phyloP scores from a whole-genome alignment of 2,329 filamentous ascomycete species.

The Plectosphaerella cucumerina region DNA sequence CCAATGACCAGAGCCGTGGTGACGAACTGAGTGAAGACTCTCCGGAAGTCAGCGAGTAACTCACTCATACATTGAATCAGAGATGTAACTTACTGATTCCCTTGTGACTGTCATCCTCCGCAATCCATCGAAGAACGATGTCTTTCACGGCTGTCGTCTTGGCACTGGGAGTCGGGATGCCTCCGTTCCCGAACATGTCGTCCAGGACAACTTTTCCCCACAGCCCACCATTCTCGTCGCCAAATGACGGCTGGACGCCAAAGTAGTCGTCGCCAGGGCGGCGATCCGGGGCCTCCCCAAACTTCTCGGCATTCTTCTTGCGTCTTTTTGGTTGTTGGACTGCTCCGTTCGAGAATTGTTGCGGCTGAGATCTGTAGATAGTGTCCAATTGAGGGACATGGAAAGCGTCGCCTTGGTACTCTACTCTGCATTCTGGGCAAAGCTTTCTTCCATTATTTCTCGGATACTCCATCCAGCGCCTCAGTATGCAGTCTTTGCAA shows the following conservation, averaged over 20 bases:
- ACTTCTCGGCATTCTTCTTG: neutral
- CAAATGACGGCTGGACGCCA: slow-evolving; percentile 5
- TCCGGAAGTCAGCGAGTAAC: neutral
- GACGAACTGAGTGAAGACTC: slow-evolving; percentile 33
- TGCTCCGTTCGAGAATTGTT: neutral
- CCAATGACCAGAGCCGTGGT: slow-evolving; percentile 28
- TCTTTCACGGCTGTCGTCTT: slow-evolving; percentile 26
- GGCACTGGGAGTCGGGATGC: slow-evolving; percentile 18
- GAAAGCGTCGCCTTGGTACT: neutral
- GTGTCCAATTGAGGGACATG: no score
- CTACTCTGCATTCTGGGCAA: neutral
- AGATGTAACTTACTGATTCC: slow-evolving; percentile 27
- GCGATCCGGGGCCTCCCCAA: neutral
- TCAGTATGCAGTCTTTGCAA: slow-evolving; percentile 19
- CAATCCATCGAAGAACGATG: slow-evolving; percentile 25
- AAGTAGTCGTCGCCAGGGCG: slow-evolving; percentile 19
- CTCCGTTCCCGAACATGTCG: neutral
- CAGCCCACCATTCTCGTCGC: slow-evolving; percentile 10
- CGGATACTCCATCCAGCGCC: neutral
- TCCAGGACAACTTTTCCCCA: slow-evolving; percentile 15
- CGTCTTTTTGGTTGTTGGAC: neutral
- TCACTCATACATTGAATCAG: neutral
- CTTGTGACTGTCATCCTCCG: slow-evolving; percentile 28
- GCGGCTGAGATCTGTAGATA: neutral
- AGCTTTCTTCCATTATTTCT: neutral